phyloP scores from a whole-genome alignment of 2,329 filamentous ascomycete species.

The Fusarium cicatricum region DNA sequence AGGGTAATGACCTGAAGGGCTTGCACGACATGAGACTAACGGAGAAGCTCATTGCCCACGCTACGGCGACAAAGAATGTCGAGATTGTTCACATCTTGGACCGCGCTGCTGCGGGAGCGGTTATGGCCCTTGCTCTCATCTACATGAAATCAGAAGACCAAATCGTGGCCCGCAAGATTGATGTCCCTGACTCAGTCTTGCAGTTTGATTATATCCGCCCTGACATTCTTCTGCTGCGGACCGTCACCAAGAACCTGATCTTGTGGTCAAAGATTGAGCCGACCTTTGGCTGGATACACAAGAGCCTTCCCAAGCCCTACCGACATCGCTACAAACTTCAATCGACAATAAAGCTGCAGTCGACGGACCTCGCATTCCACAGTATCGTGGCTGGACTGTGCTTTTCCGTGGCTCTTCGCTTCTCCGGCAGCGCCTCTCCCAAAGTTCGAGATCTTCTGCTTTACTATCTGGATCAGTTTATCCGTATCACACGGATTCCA shows the following conservation, averaged over 20 bases:
- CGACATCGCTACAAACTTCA: conserved; percentile 67
- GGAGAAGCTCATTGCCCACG: conserved; percentile 84
- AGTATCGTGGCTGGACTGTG: conserved; percentile 91
- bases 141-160: conserved; percentile 97
- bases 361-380: conserved; percentile 89
- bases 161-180: conserved; percentile 87
- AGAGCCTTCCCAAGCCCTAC: conserved; percentile 77
- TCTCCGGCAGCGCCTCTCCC: conserved; percentile 74
- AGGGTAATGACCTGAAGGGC: conserved; percentile 86
- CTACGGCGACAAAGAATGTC: conserved; percentile 88
- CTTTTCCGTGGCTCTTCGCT: conserved; percentile 78
- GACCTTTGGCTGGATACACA: conserved; percentile 76
- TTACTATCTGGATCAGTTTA: conserved; percentile 85
- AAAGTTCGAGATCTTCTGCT: conserved; percentile 83
- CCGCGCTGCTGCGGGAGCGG: conserved; percentile 90
- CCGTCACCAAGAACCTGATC: conserved; percentile 88
- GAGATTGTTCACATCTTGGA: conserved; percentile 93
- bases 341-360: conserved; percentile 69
- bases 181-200: conserved; percentile 86
- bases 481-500: conserved; percentile 74
- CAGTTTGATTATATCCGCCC: conserved; percentile 97
- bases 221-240: conserved; percentile 89
- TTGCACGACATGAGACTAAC: conserved; percentile 94
- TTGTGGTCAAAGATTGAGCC: conserved; percentile 88
- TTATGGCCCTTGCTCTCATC: conserved; percentile 87